Percentiles rank a stretch among this genome's conserved stretches.
phyloP scores from a whole-genome alignment of 805 yeast species.

The Saccharomycopsis vini region DNA sequence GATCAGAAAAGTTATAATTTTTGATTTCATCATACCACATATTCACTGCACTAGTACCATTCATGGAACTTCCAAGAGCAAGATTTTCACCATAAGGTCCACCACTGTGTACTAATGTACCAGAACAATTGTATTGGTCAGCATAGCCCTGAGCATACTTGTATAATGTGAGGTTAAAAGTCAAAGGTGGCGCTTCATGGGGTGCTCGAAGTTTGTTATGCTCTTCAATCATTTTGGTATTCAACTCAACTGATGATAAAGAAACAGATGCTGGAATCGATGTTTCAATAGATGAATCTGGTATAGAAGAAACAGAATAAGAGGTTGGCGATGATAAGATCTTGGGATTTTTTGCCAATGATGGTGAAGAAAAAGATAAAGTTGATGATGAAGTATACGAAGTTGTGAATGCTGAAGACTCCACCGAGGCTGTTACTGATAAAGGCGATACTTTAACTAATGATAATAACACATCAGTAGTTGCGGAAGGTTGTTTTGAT shows the following conservation, averaged over 20 bases:
- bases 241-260: background rate
- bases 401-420: too few species aligned
- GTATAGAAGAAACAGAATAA: background rate
- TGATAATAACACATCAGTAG: too few species aligned
- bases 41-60: conserved; percentile 48
- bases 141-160: conserved; percentile 45
- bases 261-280: too few species aligned
- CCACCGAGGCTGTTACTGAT: too few species aligned
- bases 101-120: conserved; percentile 51
- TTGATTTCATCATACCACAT: conserved; percentile 67
- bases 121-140: conserved; percentile 30
- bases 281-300: too few species aligned
- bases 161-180: conserved; percentile 41
- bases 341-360: too few species aligned
- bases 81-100: conserved; percentile 71
- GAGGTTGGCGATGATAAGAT: too few species aligned
- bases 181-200: conserved; percentile 35
- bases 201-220: conserved; percentile 43
- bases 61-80: conserved; percentile 49
- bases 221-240: conserved; percentile 38
- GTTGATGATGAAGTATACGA: too few species aligned
- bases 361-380: too few species aligned
- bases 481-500: too few species aligned
- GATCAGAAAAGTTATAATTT: conserved; percentile 42
- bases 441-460: too few species aligned